These are phyloP conservation scores for Mycena kentingensis DNA, from an alignment of 768 basidiomycete species.

Conservation along the genomic window DNA sequence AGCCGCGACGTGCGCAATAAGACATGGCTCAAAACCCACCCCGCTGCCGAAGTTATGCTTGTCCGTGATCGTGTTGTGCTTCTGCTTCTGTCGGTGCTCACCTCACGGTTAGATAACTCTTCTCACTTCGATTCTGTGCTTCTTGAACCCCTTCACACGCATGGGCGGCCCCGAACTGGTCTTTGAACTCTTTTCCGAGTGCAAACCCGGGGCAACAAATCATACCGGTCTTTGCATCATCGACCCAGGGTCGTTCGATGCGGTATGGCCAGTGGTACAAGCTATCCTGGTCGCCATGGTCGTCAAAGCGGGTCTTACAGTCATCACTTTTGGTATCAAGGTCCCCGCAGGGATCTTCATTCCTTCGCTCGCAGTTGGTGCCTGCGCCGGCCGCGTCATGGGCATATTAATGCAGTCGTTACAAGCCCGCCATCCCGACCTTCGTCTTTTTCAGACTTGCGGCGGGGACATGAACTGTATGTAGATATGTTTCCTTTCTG, in stretches of 20 bases:
- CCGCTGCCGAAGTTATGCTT: constrained; percentile 79
- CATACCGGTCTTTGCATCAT: constrained; percentile 67
- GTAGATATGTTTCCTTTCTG: constrained; percentile 16
- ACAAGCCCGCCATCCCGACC: constrained; percentile 62
- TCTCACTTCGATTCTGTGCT: constrained; percentile 75
- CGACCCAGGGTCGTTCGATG: constrained; percentile 54
- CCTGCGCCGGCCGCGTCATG: constrained; percentile 86
- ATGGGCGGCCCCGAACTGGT: constrained; percentile 97
- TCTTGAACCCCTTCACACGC: constrained; percentile 85
- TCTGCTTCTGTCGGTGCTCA: neutral
- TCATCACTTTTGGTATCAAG: constrained; percentile 90
- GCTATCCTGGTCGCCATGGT: constrained; percentile 77
- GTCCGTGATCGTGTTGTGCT: constrained; percentile 43
- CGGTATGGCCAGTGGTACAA: constrained; percentile 63
- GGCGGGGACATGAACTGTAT: constrained; percentile 64
- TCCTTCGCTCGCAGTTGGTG: constrained; percentile 86
- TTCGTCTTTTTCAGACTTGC: constrained; percentile 67
- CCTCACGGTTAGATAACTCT: constrained; percentile 65
- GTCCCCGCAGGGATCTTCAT: constrained; percentile 95
- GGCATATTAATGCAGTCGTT: constrained; percentile 81
- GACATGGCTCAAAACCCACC: constrained; percentile 80
- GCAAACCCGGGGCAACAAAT: constrained; percentile 58
- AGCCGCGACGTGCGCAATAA: constrained; percentile 77
- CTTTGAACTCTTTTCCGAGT: constrained; percentile 89
- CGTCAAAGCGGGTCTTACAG: constrained; percentile 77